phyloP scores from a whole-genome alignment of 768 basidiomycete genomes.

The Tylopilus balloui region DNA sequence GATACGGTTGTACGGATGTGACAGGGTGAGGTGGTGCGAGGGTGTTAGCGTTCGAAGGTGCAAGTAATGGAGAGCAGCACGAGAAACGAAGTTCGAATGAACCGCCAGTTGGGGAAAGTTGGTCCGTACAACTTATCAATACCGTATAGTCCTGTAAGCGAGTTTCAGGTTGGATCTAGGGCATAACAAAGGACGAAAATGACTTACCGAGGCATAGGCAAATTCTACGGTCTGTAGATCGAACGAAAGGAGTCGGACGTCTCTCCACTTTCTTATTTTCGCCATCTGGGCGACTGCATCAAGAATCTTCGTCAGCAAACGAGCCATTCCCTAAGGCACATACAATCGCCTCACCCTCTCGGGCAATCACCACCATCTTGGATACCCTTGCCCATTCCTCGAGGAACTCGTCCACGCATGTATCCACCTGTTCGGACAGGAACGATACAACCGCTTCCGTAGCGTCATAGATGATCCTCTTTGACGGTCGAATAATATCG shows the following conservation, averaged over 20 bases:
- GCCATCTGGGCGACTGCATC: conserved; percentile 76
- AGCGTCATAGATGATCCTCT: conserved; percentile 86
- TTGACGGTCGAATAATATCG: conserved; percentile 72
- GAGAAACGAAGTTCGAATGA: conserved; percentile 74
- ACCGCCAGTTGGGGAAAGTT: conserved; percentile 62
- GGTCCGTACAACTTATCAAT: conserved; percentile 74
- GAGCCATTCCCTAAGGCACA: background rate
- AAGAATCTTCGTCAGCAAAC: background rate
- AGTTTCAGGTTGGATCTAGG: background rate
- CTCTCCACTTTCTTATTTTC: conserved; percentile 63
- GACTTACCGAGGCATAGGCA: conserved; percentile 60
- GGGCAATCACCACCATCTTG: conserved; percentile 90
- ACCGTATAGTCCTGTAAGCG: conserved; percentile 62
- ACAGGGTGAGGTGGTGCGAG: conserved; percentile 27
- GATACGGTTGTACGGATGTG: conserved; percentile 26
- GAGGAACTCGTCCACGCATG: conserved; percentile 84
- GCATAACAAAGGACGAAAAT: background rate
- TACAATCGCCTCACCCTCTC: conserved; percentile 57
- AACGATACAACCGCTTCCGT: conserved; percentile 86
- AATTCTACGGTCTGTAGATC: conserved; percentile 92
- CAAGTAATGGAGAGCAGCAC: conserved; percentile 32
- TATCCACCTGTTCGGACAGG: conserved; percentile 79
- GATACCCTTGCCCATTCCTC: conserved; percentile 92
- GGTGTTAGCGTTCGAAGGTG: conserved; percentile 11
- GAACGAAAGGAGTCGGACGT: conserved; percentile 81